phyloP scores from a whole-genome alignment of 2,329 filamentous ascomycete species.

The Blastomyces emzantsi region DNA sequence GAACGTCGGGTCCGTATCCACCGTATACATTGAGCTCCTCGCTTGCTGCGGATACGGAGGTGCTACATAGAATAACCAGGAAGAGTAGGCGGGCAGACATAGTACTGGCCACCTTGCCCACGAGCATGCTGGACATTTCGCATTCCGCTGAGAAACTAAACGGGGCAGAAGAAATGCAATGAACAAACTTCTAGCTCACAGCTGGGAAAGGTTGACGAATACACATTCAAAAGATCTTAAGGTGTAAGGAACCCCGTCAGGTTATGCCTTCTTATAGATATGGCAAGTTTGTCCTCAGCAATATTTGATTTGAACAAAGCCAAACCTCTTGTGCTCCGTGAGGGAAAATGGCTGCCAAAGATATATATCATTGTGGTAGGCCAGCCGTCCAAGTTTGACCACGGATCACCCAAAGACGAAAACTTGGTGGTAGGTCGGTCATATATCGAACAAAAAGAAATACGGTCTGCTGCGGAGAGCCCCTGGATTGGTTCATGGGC shows the following conservation, averaged over 20 bases:
- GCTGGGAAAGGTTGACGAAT: neutral
- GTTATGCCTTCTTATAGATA: neutral
- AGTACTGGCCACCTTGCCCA: neutral
- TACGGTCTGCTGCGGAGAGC: neutral
- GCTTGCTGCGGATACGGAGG: neutral
- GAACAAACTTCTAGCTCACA: neutral
- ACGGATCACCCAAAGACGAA: neutral
- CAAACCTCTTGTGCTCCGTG: neutral
- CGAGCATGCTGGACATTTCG: neutral
- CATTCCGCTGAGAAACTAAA: neutral
- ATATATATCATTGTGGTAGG: neutral
- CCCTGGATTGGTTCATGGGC: neutral
- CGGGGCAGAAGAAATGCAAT: neutral
- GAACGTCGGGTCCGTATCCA: constrained; percentile 4
- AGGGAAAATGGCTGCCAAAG: neutral
- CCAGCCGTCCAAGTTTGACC: neutral
- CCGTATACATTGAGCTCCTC: constrained; percentile 5
- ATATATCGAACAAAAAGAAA: neutral
- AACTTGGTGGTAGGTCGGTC: neutral
- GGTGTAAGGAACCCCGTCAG: neutral
- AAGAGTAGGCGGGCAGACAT: neutral
- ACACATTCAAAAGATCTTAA: neutral
- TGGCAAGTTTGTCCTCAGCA: neutral
- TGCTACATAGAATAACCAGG: neutral
- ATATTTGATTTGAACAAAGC: neutral